Percentiles rank a stretch among this genome's conserved stretches.
phyloP scores from a whole-genome alignment of 768 basidiomycete genomes.

The Hygrocybe punicea region DNA sequence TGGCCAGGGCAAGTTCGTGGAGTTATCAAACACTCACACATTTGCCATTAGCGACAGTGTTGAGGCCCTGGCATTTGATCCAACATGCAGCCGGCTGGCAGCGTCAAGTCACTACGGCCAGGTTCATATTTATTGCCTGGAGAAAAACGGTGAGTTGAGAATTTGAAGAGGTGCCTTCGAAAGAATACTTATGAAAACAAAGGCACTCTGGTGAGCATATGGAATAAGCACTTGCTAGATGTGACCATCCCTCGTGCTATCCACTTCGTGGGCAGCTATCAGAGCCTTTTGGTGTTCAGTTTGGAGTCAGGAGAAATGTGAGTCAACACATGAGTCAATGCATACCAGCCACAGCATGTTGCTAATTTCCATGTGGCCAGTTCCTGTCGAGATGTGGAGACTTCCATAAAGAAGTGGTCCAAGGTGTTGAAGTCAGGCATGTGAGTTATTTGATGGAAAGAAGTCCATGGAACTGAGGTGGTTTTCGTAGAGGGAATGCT shows the following conservation, averaged over 20 bases:
- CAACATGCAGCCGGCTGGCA: background rate
- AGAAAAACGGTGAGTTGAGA: constrained; percentile 2
- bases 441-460: background rate
- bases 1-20: background rate
- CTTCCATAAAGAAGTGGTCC: background rate
- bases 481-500: background rate
- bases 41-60: background rate
- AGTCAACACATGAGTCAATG: background rate
- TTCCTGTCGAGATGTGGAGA: background rate
- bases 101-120: background rate
- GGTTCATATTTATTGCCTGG: background rate
- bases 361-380: background rate
- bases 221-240: background rate
- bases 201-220: background rate
- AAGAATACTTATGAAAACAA: background rate
- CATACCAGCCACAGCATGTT: background rate
- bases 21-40: background rate
- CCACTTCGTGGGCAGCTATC: background rate
- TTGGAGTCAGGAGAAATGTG: constrained; percentile 1
- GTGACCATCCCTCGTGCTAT: background rate
- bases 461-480: background rate
- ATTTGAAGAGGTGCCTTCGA: background rate
- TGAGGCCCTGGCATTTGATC: background rate
- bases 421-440: constrained; percentile 2
- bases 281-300: background rate